Conservation (phyloP, 768 basidiomycete genomes). For the Boletus sp. region DNA sequence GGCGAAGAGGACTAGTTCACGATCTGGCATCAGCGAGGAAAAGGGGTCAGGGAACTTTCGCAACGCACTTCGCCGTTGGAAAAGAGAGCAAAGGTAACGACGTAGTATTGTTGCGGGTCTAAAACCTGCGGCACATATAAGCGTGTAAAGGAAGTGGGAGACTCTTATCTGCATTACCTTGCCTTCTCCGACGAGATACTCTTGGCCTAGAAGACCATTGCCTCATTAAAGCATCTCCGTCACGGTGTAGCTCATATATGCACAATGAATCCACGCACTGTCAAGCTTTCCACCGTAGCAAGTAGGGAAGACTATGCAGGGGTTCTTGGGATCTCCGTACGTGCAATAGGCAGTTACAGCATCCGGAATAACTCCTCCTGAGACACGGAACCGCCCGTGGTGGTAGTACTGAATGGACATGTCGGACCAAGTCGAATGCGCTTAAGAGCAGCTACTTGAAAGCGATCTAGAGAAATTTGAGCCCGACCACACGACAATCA, state of each 20-base stretch:
- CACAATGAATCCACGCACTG: constrained; percentile 34
- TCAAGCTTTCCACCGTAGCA: constrained; percentile 56
- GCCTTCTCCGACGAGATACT: constrained; percentile 50
- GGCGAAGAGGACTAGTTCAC: constrained; percentile 52
- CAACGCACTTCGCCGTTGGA: constrained; percentile 54
- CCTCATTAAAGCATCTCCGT: constrained; percentile 8
- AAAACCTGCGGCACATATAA: constrained; percentile 35
- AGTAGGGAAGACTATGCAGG: constrained; percentile 59
- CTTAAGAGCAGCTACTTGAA: background rate
- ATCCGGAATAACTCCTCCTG: constrained; percentile 54
- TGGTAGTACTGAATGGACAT: constrained; percentile 46
- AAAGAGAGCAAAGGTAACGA: constrained; percentile 58
- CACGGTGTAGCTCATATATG: background rate
- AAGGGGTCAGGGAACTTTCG: background rate
- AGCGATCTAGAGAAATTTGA: background rate
- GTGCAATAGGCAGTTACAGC: constrained; percentile 61
- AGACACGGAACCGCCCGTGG: constrained; percentile 52
- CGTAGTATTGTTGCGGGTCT: constrained; percentile 49
- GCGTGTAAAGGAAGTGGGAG: background rate
- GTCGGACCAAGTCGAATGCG: background rate
- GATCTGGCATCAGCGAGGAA: background rate
- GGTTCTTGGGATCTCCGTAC: constrained; percentile 51
- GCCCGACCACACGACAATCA: background rate
- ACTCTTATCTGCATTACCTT: constrained; percentile 35
- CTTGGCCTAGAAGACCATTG: constrained; percentile 39